Conservation (phyloP, 495 filamentous ascomycete species). For the Jackrogersella minutella region DNA sequence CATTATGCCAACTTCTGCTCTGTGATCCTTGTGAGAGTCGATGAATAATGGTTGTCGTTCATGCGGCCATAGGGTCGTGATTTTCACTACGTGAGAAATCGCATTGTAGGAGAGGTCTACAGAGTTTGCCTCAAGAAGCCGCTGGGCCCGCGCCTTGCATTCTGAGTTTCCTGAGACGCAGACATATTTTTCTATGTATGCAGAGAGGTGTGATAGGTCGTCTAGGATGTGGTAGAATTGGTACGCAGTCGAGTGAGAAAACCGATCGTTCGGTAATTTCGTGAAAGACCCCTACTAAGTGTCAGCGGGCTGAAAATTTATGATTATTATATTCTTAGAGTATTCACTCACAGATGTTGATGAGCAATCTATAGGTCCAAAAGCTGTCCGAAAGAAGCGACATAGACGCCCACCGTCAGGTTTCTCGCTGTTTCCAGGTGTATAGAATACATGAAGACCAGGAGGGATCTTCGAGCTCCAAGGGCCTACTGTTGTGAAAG, state of each 20-base stretch:
- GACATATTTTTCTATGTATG: constrained; percentile 64
- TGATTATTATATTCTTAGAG: constrained; percentile 2
- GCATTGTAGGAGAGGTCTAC: constrained; percentile 83
- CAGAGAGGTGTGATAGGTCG: constrained; percentile 61
- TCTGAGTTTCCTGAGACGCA: constrained; percentile 56
- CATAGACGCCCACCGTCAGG: constrained; percentile 66
- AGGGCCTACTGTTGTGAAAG: constrained; percentile 69
- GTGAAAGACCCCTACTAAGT: constrained; percentile 70
- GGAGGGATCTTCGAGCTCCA: constrained; percentile 77
- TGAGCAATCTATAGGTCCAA: constrained; percentile 66
- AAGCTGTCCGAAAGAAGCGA: constrained; percentile 64
- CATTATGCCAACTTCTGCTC: constrained; percentile 85
- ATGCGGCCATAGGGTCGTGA: constrained; percentile 68
- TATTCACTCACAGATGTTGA: constrained; percentile 40
- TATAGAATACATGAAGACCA: constrained; percentile 85
- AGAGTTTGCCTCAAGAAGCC: constrained; percentile 60
- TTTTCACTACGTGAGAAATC: constrained; percentile 68
- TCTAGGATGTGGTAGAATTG: constrained; percentile 75
- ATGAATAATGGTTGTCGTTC: constrained; percentile 50
- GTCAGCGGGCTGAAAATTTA: constrained; percentile 15
- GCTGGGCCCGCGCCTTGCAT: constrained; percentile 45
- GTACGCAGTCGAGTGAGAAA: constrained; percentile 68
- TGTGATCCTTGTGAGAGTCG: constrained; percentile 44
- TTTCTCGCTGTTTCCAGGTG: constrained; percentile 56
- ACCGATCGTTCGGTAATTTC: constrained; percentile 67